These are phyloP conservation scores for Ascochyta fabae DNA, from an alignment of 2,329 filamentous ascomycete species.

Conservation along the genomic window DNA sequence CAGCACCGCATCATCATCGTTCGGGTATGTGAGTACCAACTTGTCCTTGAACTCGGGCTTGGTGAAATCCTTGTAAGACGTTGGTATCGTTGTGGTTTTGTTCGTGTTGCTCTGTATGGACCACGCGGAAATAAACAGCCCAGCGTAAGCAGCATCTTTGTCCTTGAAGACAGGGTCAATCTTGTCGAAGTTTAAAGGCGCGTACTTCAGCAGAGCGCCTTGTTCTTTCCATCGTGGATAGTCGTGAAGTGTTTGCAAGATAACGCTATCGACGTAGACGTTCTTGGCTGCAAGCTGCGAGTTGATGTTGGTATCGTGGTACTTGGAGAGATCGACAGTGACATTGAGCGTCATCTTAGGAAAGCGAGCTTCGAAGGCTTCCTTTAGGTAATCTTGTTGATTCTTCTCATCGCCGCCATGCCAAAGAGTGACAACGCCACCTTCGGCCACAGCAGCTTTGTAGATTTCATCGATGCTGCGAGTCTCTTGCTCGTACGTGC, in stretches of 20 bases:
- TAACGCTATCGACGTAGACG: constrained; percentile 53
- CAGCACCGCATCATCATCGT: constrained; percentile 64
- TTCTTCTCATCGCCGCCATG: constrained; percentile 57
- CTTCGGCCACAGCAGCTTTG: constrained; percentile 57
- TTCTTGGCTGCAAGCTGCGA: constrained; percentile 49
- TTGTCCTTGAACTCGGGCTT: constrained; percentile 61
- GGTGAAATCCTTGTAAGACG: constrained; percentile 54
- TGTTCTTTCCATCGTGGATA: constrained; percentile 60
- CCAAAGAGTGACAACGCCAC: constrained; percentile 55
- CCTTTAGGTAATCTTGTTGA: constrained; percentile 51
- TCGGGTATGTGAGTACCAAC: constrained; percentile 62
- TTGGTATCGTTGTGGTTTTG: constrained; percentile 39
- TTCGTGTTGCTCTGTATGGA: constrained; percentile 50
- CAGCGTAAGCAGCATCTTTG: constrained; percentile 52
- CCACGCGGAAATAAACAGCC: constrained; percentile 47
- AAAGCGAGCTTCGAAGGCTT: constrained; percentile 56
- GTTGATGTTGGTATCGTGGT: constrained; percentile 59
- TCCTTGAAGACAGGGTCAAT: constrained; percentile 55
- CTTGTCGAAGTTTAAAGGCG: constrained; percentile 55
- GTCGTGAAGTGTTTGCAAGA: constrained; percentile 61
- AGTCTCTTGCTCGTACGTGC: constrained; percentile 45
- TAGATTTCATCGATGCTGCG: constrained; percentile 60
- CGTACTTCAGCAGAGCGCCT: constrained; percentile 58
- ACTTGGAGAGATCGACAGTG: constrained; percentile 64
- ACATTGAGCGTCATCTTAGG: constrained; percentile 60